Evolutionary conservation across 1,284 basidiomycete species (phyloP).

Genomic region (Baeospora myosura): DNA sequence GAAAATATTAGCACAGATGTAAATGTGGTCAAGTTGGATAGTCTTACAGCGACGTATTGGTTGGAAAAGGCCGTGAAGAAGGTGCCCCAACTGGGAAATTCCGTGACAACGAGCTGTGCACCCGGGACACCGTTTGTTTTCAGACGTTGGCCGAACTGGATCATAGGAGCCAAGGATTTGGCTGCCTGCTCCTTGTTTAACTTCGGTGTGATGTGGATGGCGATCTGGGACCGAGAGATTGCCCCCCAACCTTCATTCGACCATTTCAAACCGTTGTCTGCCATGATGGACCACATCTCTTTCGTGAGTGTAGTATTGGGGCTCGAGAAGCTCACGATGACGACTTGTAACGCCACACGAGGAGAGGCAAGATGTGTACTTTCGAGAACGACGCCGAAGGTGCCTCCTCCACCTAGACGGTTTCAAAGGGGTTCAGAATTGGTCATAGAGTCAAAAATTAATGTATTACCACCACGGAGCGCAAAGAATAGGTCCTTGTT

Average conservation of each 20-base stretch:
- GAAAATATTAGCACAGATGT: background rate
- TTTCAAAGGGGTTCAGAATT: background rate
- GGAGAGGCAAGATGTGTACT: slow-evolving; percentile 17
- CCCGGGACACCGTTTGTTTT: slow-evolving; percentile 20
- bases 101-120: slow-evolving; percentile 22
- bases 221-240: slow-evolving; percentile 7
- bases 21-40: background rate
- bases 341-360: slow-evolving; percentile 15
- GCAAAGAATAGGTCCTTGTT: slow-evolving; percentile 38
- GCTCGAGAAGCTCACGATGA: slow-evolving; percentile 14
- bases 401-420: slow-evolving; percentile 18
- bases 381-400: slow-evolving; percentile 21
- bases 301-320: slow-evolving; percentile 8
- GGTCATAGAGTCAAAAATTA: background rate
- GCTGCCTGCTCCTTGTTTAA: slow-evolving; percentile 24
- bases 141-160: slow-evolving; percentile 28
- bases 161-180: slow-evolving; percentile 33
- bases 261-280: slow-evolving; percentile 24
- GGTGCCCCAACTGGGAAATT: slow-evolving; percentile 29
- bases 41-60: slow-evolving; percentile 17
- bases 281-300: slow-evolving; percentile 17
- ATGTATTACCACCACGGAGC: slow-evolving; percentile 29
- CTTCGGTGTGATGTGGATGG: slow-evolving; percentile 14
- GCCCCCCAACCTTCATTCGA: slow-evolving; percentile 32
- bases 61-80: slow-evolving; percentile 33